Evolutionary conservation across 306 rosid genomes (phyloP).

Genomic region (Malus sieversii): DNA sequence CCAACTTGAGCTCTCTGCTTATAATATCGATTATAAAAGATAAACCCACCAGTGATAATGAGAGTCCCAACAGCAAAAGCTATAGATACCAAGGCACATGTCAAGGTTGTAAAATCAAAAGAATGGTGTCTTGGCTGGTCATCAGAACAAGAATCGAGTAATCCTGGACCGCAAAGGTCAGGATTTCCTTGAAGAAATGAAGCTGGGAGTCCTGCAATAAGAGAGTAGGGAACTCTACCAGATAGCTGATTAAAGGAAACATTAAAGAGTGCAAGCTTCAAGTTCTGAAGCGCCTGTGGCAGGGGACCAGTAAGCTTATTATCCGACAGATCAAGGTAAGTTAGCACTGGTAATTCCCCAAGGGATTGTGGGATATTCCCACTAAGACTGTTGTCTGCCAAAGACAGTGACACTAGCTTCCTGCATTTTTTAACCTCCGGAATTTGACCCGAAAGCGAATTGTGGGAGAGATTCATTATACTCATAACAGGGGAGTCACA

Average conservation of each 20-base stretch:
- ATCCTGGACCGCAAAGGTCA: slow-evolving; percentile 82
- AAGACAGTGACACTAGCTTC: slow-evolving; percentile 77
- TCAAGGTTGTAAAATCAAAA: slow-evolving; percentile 48
- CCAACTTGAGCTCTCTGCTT: slow-evolving; percentile 37
- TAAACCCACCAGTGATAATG: slow-evolving; percentile 51
- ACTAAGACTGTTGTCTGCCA: slow-evolving; percentile 66
- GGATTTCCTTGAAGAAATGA: slow-evolving; percentile 92
- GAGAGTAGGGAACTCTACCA: slow-evolving; percentile 71
- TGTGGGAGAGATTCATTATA: slow-evolving; percentile 78
- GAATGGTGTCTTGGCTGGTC: slow-evolving; percentile 35
- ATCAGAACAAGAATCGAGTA: slow-evolving; percentile 62
- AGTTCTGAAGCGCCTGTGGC: slow-evolving; percentile 78
- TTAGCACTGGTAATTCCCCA: slow-evolving; percentile 74
- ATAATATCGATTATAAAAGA: slow-evolving; percentile 42
- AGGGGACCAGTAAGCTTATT: slow-evolving; percentile 87
- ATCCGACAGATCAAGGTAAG: slow-evolving; percentile 90
- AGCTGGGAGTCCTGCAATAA: slow-evolving; percentile 90
- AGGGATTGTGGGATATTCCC: slow-evolving; percentile 75
- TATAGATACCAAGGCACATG: slow-evolving; percentile 58
- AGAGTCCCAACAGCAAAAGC: slow-evolving; percentile 62
- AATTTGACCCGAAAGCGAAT: slow-evolving; percentile 73
- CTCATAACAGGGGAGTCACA: slow-evolving; percentile 99
- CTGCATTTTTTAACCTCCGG: slow-evolving; percentile 68
- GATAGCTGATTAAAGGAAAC: slow-evolving; percentile 85
- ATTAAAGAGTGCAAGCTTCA: slow-evolving; percentile 95